These are phyloP conservation scores for Dacryopinax primogenitus DNA, from an alignment of 768 basidiomycete genomes.

Conservation along the genomic window DNA sequence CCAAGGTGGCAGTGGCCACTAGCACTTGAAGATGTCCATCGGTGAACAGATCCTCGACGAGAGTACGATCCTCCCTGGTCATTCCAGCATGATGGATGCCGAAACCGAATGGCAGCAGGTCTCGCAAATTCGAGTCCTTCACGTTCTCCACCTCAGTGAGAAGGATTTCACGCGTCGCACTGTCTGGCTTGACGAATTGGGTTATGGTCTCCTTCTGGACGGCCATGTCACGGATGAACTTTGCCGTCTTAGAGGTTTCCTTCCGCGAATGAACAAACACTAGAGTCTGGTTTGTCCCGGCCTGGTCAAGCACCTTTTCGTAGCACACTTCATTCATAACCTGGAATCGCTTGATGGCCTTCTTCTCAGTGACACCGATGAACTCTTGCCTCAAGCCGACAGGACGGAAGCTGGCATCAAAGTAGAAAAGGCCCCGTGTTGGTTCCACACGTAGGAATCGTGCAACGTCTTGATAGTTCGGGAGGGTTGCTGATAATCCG, in stretches of 20 bases:
- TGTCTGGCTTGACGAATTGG: constrained; percentile 88
- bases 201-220: constrained; percentile 94
- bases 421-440: constrained; percentile 88
- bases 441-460: constrained; percentile 92
- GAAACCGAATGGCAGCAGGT: constrained; percentile 90
- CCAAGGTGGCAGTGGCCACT: constrained; percentile 93
- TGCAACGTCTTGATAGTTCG: constrained; percentile 96
- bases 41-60: constrained; percentile 88
- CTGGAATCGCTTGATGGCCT: constrained; percentile 96
- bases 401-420: constrained; percentile 86
- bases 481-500: constrained; percentile 92
- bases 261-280: constrained; percentile 98
- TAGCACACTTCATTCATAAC: constrained; percentile 99
- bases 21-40: constrained; percentile 88
- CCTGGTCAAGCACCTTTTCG: constrained; percentile 93
- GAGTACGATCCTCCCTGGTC: constrained; percentile 75
- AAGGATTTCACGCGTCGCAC: constrained; percentile 80
- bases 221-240: constrained; percentile 85
- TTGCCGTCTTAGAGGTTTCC: constrained; percentile 94
- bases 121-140: constrained; percentile 69
- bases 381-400: constrained; percentile 95
- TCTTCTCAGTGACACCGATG: constrained; percentile 96
- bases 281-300: constrained; percentile 77
- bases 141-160: constrained; percentile 71
- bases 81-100: constrained; percentile 98